Evolutionary conservation across 139 green algal species (phyloP).

Genomic region (Chlorella sp.): DNA sequence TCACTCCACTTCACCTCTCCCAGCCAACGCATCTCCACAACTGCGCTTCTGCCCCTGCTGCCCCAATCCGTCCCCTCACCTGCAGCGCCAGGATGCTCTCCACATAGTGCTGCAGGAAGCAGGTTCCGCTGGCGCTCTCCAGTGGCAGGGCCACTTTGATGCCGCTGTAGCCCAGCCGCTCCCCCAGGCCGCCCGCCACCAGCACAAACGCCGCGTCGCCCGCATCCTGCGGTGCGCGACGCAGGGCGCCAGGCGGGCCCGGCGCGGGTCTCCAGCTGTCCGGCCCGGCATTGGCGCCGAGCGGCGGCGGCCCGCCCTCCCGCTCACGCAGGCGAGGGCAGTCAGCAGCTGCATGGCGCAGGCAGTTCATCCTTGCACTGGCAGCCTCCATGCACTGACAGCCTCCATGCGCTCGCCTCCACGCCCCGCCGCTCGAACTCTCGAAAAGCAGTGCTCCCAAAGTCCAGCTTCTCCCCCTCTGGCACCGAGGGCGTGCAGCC

Average conservation of each 20-base stretch:
- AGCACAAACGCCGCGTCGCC: conserved; percentile 89
- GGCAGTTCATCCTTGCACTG: too few species aligned
- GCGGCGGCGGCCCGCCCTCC: too few species aligned
- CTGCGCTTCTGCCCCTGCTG: background rate
- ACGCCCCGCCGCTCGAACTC: conserved; percentile 60
- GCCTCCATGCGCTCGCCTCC: too few species aligned
- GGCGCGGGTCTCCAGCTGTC: background rate
- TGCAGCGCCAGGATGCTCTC: conserved; percentile 91
- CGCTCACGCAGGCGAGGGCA: too few species aligned
- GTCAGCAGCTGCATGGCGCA: too few species aligned
- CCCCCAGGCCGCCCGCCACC: conserved; percentile 95
- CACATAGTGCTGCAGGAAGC: conserved; percentile 94
- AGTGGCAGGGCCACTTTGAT: conserved; percentile 90
- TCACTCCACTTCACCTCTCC: background rate
- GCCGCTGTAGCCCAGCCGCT: conserved; percentile 92
- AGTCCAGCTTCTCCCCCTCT: conserved; percentile 81
- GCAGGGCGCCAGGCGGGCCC: too few species aligned
- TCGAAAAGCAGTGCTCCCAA: conserved; percentile 63
- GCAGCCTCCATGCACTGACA: too few species aligned
- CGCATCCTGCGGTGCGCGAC: conserved; percentile 25
- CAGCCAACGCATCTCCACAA: background rate
- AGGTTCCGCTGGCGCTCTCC: conserved; percentile 74
- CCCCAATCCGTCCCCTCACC: conserved; percentile 7
- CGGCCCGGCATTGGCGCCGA: background rate
- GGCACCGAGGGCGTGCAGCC: conserved; percentile 90